phyloP scores from a whole-genome alignment of 441 rosid species.

The Raphanus hybrid region DNA sequence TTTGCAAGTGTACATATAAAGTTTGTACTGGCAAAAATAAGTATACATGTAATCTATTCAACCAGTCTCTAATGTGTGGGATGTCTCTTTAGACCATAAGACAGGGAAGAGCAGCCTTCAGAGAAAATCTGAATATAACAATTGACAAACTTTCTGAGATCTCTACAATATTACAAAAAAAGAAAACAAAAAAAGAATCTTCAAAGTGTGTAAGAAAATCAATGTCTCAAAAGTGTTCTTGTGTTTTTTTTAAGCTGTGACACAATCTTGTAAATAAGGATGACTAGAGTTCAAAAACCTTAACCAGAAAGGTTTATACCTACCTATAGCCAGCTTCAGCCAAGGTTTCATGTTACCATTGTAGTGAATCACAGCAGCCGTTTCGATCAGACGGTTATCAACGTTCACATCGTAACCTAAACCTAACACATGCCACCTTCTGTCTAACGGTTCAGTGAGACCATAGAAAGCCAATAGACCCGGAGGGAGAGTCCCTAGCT shows the following conservation, averaged over 20 bases:
- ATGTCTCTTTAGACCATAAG: conserved; percentile 20
- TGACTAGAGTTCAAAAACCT: conserved; percentile 74
- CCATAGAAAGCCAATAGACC: conserved; percentile 46
- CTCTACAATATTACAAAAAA: conserved; percentile 38
- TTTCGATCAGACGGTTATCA: conserved; percentile 83
- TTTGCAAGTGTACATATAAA: background rate
- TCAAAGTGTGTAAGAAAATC: conserved; percentile 28
- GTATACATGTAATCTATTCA: conserved; percentile 10
- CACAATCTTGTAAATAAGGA: conserved; percentile 71
- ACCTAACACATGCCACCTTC: conserved; percentile 96
- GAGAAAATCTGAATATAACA: conserved; percentile 22
- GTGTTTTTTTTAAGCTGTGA: conserved; percentile 40
- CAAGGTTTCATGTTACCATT: conserved; percentile 97
- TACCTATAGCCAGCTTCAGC: conserved; percentile 76
- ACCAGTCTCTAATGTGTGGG: conserved; percentile 22
- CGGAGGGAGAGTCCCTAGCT: background rate
- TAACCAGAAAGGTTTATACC: conserved; percentile 89
- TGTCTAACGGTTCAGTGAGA: conserved; percentile 87
- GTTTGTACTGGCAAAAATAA: background rate
- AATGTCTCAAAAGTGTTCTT: conserved; percentile 32
- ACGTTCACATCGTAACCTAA: conserved; percentile 81
- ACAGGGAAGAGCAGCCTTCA: conserved; percentile 16
- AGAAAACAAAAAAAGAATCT: conserved; percentile 38
- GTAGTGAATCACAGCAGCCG: conserved; percentile 92
- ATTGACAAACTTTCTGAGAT: conserved; percentile 32